Evolutionary conservation across 1,284 basidiomycete genomes (phyloP), one percentile per base, ranked within the genome.

Genomic region (Neonothopanus nambi): DNA sequence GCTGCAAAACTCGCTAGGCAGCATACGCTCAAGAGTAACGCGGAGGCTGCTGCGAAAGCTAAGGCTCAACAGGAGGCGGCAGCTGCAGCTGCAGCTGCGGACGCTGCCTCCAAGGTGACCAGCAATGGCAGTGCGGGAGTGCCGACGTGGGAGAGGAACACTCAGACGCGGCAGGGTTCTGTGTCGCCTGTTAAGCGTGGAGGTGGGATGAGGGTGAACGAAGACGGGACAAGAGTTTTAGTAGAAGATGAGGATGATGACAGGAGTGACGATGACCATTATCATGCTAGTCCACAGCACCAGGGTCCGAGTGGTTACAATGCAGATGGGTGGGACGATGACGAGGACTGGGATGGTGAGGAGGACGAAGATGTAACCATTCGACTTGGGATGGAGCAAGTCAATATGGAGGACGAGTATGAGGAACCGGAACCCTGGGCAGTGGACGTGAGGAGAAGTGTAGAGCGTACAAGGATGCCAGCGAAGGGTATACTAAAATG

Each of bases 1-100:
- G 95, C 96, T 24, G 96, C 95, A 0, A 89, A 91, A 65, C 82
- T 97, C 12, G 94, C 93, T 0, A 73, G 93, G 41, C 92, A 95
- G 67, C 95, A 98, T 68, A 91, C 93, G 18, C 77, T 91, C 58
- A 90, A 87, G 74, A 85, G 81, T 52, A 90, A 89, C 59, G 91
- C 91, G 1, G 91, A 93, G 68, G 90, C 89, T 42, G 91, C 84
- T 35, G 87, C 84, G 3, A 82, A 72, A 61, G 85, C 82, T 55
- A 75, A 75, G 5, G 78, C 79, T 51, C 71, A 71, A 0, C 70
- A 67, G 15, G 68, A 70, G 15, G 48, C 30, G 20, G 77, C 78
- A 51, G 73, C 72, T 17, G 70, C 74, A 38, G 74, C 70, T 6
- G 68, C 70, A 21, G 72, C 67, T 7, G 63, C 63, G 2, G 59